phyloP scores from a whole-genome alignment of 768 basidiomycete genomes.

The Boletus bicolor region DNA sequence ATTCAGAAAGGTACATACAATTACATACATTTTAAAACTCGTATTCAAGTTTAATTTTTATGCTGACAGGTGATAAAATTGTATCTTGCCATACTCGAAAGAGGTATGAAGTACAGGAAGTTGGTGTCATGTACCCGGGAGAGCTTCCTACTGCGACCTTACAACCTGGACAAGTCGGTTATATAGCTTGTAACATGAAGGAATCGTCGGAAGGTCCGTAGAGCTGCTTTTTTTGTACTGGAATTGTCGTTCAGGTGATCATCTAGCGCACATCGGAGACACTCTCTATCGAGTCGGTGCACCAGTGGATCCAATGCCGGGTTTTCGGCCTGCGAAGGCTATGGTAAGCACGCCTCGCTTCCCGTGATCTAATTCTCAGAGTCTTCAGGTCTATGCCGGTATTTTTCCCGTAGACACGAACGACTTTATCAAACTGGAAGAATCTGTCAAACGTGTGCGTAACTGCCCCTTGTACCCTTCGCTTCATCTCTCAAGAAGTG shows the following conservation, averaged over 20 bases:
- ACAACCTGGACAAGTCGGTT: conserved; percentile 81
- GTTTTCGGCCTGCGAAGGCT: conserved; percentile 88
- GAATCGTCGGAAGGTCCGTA: conserved; percentile 82
- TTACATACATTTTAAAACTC: background rate
- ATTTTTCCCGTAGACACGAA: conserved; percentile 89
- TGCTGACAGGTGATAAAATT: conserved; percentile 77
- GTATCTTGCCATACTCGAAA: conserved; percentile 80
- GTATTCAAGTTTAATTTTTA: background rate
- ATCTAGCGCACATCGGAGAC: conserved; percentile 86
- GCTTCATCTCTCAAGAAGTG: conserved; percentile 9
- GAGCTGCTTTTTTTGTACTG: background rate
- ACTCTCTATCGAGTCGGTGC: conserved; percentile 78
- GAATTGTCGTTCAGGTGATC: conserved; percentile 1
- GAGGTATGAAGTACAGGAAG: conserved; percentile 83
- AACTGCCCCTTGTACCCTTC: background rate
- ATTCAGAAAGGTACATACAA: conserved; percentile 67
- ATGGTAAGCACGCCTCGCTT: conserved; percentile 57
- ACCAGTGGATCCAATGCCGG: conserved; percentile 78
- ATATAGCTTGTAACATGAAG: conserved; percentile 96
- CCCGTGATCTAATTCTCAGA: background rate
- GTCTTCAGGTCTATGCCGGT: conserved; percentile 81
- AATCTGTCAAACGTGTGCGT: conserved; percentile 85
- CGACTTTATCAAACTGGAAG: conserved; percentile 92
- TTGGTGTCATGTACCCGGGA: conserved; percentile 89
- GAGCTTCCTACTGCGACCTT: conserved; percentile 70